Conservation (phyloP, 2,329 filamentous ascomycete species). For the Chaetomiaceae sp. region DNA sequence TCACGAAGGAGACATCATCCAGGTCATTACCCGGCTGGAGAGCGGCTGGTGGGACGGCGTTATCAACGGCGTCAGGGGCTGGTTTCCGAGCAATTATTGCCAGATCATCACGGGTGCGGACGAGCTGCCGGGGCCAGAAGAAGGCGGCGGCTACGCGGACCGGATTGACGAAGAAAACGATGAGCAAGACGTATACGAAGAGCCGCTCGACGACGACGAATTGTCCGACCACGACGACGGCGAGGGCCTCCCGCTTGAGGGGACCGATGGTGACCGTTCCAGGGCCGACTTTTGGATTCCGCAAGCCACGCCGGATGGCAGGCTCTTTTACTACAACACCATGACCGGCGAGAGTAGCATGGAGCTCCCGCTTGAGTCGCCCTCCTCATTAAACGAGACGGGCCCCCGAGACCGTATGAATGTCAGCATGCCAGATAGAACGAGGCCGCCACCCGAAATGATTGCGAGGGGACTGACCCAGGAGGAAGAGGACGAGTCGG, state of each 20-base stretch:
- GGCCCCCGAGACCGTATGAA: constrained; percentile 87
- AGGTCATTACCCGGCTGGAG: constrained; percentile 96
- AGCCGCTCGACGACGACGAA: constrained; percentile 62
- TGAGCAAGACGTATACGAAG: constrained; percentile 65
- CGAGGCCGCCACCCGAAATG: constrained; percentile 83
- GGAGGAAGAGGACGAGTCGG: constrained; percentile 88
- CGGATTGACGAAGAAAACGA: constrained; percentile 60
- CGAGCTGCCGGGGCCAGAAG: constrained; percentile 61
- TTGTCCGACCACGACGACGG: constrained; percentile 55
- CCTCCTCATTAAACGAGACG: constrained; percentile 71
- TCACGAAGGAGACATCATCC: constrained; percentile 93
- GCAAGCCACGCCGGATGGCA: constrained; percentile 88
- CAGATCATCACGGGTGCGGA: constrained; percentile 74
- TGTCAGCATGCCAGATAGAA: constrained; percentile 82
- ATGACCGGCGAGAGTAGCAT: constrained; percentile 92
- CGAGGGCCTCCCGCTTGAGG: constrained; percentile 62
- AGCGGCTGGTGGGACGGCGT: constrained; percentile 99
- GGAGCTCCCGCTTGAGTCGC: constrained; percentile 90
- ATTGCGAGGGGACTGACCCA: constrained; percentile 78
- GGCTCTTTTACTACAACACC: constrained; percentile 97
- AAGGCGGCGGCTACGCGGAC: constrained; percentile 51
- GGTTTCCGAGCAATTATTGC: constrained; percentile 99
- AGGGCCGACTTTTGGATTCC: constrained; percentile 98
- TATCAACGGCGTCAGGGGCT: constrained; percentile 92
- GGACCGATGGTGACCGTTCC: constrained; percentile 64